Conservation (phyloP, 805 yeast genomes). For the Ogataea thermomethanolica region DNA sequence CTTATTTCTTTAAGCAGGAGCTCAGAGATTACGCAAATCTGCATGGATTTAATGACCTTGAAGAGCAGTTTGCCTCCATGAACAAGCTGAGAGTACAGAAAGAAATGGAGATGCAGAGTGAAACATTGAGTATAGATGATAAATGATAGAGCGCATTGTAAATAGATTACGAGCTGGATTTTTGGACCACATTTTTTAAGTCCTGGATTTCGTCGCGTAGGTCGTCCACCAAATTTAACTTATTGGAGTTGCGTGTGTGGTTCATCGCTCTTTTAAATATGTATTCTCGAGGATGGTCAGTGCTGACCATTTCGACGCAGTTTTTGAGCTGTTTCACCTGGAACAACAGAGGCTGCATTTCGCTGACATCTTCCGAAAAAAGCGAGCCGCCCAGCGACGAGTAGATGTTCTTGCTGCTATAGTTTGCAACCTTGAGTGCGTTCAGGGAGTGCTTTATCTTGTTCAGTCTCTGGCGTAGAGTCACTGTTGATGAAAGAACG, state of each 20-base stretch:
- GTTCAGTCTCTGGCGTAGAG: constrained; percentile 26
- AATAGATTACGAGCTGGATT: constrained; percentile 1
- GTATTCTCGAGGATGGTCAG: constrained; percentile 34
- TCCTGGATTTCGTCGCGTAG: constrained; percentile 26
- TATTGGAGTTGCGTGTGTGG: constrained; percentile 16
- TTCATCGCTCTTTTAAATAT: constrained; percentile 29
- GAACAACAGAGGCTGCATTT: constrained; percentile 36
- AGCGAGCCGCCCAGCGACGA: constrained; percentile 15
- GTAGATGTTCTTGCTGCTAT: constrained; percentile 17
- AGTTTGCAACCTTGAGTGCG: constrained; percentile 23
- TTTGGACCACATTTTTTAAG: constrained; percentile 11
- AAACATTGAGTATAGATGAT: neutral
- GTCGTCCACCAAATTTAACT: constrained; percentile 28
- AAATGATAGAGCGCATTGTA: constrained; percentile 2
- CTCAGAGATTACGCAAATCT: constrained; percentile 22
- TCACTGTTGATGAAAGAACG: constrained; percentile 13
- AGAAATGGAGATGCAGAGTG: constrained; percentile 1
- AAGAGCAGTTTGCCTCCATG: constrained; percentile 22
- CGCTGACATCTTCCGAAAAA: constrained; percentile 22
- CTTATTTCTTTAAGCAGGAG: constrained; percentile 28
- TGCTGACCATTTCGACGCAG: constrained; percentile 30
- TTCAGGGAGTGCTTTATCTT: constrained; percentile 30
- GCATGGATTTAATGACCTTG: constrained; percentile 24
- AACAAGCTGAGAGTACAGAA: constrained; percentile 22
- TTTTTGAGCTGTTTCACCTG: constrained; percentile 32